Evolutionary conservation across 805 yeast genomes (phyloP).

Genomic region (Candida piceae): DNA sequence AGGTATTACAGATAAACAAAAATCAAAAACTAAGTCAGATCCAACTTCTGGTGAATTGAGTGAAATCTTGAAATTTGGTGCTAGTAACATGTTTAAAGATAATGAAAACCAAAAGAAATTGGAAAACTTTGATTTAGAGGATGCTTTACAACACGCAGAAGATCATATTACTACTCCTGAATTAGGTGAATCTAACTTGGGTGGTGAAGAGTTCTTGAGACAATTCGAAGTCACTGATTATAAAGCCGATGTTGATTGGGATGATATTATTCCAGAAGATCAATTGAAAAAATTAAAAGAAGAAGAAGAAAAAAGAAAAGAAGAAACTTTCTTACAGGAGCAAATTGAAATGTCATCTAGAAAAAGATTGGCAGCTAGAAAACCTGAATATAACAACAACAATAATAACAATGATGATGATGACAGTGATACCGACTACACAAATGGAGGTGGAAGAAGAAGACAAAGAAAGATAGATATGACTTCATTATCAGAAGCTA

Average conservation of each 20-base stretch:
- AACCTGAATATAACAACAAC: constrained; percentile 37
- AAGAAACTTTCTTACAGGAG: constrained; percentile 81
- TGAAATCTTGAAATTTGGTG: constrained; percentile 95
- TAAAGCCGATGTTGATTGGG: constrained; percentile 98
- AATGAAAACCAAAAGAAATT: constrained; percentile 88
- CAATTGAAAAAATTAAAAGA: constrained; percentile 85
- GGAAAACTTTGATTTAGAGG: constrained; percentile 93
- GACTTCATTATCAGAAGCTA: constrained; percentile 72
- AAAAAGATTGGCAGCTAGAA: constrained; percentile 68
- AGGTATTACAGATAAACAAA: constrained; percentile 78
- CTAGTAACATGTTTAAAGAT: constrained; percentile 97
- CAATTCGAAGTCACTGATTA: constrained; percentile 98
- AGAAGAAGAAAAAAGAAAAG: constrained; percentile 81
- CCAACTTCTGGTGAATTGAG: constrained; percentile 82
- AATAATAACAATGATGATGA: constrained; percentile 35
- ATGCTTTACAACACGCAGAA: constrained; percentile 93
- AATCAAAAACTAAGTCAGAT: constrained; percentile 55
- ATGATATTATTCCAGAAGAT: constrained; percentile 95
- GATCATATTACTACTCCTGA: constrained; percentile 97
- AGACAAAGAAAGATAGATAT: constrained; percentile 35
- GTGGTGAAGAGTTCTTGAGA: constrained; percentile 94
- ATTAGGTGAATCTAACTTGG: constrained; percentile 93
- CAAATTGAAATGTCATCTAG: constrained; percentile 85
- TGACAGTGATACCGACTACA: constrained; percentile 37
- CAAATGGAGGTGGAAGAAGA: constrained; percentile 27